A percentile compares a stretch with the other conserved stretches of the same genome.
phyloP scores from a whole-genome alignment of 805 yeast species.

The Cyberlindnera mrakii region DNA sequence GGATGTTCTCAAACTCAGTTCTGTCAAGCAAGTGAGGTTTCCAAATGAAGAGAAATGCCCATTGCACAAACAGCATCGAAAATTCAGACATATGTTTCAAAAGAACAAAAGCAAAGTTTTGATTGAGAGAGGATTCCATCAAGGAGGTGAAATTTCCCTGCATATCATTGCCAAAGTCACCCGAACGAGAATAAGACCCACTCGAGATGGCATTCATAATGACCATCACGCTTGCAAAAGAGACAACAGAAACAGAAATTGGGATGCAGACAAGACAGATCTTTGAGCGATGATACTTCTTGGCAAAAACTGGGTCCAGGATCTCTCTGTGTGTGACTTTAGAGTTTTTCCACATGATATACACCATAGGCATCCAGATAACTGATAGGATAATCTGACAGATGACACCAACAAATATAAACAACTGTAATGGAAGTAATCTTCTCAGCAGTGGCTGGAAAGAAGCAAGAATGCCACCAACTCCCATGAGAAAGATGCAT shows the following conservation, averaged over 20 bases:
- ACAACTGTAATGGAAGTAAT: slow-evolving; percentile 24
- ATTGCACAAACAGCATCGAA: slow-evolving; percentile 9
- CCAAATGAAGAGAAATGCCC: slow-evolving; percentile 11
- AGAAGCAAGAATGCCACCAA: background rate
- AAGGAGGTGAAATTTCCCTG: background rate
- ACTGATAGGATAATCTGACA: slow-evolving; percentile 10
- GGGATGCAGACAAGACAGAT: slow-evolving; percentile 7
- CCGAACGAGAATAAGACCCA: background rate
- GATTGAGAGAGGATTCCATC: slow-evolving; percentile 5
- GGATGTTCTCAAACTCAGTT: slow-evolving; percentile 7
- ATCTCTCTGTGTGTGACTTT: slow-evolving; percentile 10
- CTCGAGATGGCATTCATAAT: background rate
- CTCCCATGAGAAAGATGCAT: background rate
- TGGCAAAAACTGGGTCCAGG: slow-evolving; percentile 10
- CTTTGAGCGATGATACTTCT: slow-evolving; percentile 6
- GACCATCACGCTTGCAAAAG: background rate
- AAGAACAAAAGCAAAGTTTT: slow-evolving; percentile 7
- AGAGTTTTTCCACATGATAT: slow-evolving; percentile 12
- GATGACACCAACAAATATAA: slow-evolving; percentile 6
- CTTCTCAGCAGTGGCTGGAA: slow-evolving; percentile 13
- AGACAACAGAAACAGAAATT: slow-evolving; percentile 1
- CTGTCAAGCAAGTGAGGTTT: slow-evolving; percentile 10
- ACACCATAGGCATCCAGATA: slow-evolving; percentile 17
- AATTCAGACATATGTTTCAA: slow-evolving; percentile 9
- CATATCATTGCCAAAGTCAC: background rate